These are phyloP conservation scores for Suillus discolor DNA, from an alignment of 768 basidiomycete genomes.

Conservation along the genomic window DNA sequence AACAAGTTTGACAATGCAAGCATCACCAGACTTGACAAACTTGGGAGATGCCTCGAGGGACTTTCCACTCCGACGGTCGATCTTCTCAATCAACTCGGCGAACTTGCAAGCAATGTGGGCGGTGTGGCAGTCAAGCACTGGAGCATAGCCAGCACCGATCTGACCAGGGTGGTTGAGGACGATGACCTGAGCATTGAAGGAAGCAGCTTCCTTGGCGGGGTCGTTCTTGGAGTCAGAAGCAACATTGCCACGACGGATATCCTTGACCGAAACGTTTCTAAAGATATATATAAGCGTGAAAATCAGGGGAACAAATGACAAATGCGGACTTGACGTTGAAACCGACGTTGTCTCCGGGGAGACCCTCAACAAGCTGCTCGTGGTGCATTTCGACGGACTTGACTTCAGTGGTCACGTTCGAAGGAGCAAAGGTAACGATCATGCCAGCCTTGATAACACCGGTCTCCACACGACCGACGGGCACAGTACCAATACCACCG, in stretches of 20 bases:
- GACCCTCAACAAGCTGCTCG: slow-evolving; percentile 93
- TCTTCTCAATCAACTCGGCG: slow-evolving; percentile 97
- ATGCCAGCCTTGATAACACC: slow-evolving; percentile 99
- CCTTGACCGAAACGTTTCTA: slow-evolving; percentile 99
- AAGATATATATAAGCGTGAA: slow-evolving; percentile 11
- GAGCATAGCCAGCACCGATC: slow-evolving; percentile 98
- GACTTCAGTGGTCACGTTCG: slow-evolving; percentile 99
- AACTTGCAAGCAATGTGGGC: slow-evolving; percentile 99
- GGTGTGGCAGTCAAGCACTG: slow-evolving; percentile 99
- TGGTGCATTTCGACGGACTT: slow-evolving; percentile 99
- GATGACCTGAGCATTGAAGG: slow-evolving; percentile 99
- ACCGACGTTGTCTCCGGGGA: slow-evolving; percentile 99
- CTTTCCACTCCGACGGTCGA: slow-evolving; percentile 98
- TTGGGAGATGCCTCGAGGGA: slow-evolving; percentile 86
- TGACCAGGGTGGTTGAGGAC: slow-evolving; percentile 99
- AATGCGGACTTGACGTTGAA: slow-evolving; percentile 92
- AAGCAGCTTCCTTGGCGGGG: slow-evolving; percentile 98
- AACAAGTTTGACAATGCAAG: slow-evolving; percentile 96
- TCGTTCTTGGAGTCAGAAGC: slow-evolving; percentile 99
- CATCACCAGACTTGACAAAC: slow-evolving; percentile 99
- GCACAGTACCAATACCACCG: slow-evolving; percentile 99
- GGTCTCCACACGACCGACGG: slow-evolving; percentile 99
- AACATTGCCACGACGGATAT: slow-evolving; percentile 99
- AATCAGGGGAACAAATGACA: slow-evolving; percentile 7
- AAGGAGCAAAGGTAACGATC: slow-evolving; percentile 95